A percentile compares a stretch with the other conserved stretches of the same genome.
Conservation (phyloP, 2,329 filamentous ascomycete genomes). For the Cladosporium sp. region DNA sequence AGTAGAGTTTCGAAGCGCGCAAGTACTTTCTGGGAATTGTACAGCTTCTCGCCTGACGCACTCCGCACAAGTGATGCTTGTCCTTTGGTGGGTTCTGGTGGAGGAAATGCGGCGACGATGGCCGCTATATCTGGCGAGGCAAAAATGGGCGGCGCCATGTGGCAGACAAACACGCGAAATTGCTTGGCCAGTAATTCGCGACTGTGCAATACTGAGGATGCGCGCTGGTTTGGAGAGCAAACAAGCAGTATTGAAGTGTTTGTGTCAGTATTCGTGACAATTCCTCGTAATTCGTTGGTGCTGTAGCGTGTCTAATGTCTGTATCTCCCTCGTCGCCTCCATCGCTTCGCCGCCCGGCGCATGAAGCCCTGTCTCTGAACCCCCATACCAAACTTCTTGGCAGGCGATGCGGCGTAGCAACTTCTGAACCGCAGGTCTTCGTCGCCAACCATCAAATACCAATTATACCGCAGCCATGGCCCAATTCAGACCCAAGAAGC, state of each 20-base stretch:
- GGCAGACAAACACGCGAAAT: slow-evolving; percentile 9
- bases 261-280: neutral
- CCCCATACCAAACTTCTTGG: slow-evolving; percentile 5
- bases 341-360: neutral
- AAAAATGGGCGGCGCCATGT: slow-evolving; percentile 30
- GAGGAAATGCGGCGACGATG: slow-evolving; percentile 29
- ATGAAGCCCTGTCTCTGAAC: neutral
- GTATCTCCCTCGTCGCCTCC: neutral
- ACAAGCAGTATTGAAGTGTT: neutral
- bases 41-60: slow-evolving; percentile 25
- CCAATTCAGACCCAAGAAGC: slow-evolving; percentile 85
- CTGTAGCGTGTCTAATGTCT: neutral
- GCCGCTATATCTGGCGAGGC: slow-evolving; percentile 30
- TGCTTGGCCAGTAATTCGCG: slow-evolving; percentile 9
- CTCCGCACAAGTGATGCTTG: slow-evolving; percentile 27
- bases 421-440: slow-evolving; percentile 15
- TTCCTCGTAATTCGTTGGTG: neutral
- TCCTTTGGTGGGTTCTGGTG: slow-evolving; percentile 23
- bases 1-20: slow-evolving; percentile 19
- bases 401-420: neutral
- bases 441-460: neutral
- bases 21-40: slow-evolving; percentile 22
- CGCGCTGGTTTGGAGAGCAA: neutral
- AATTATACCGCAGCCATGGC: slow-evolving; percentile 32
- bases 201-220: neutral